These are phyloP conservation scores for Populus alba DNA, from an alignment of 345 rosid species.

Conservation along the genomic window DNA sequence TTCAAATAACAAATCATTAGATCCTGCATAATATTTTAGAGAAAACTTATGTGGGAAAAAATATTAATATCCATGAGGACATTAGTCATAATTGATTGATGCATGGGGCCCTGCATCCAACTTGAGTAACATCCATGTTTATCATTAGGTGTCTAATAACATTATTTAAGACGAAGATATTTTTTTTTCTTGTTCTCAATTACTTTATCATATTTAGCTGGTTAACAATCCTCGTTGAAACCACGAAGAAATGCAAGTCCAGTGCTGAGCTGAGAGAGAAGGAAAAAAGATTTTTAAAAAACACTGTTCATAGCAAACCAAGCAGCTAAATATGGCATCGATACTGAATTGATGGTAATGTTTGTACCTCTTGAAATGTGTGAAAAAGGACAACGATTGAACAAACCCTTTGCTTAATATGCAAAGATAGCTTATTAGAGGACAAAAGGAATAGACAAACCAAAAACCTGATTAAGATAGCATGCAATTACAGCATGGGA, in stretches of 20 bases:
- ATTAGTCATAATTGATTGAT: background rate
- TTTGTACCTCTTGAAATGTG: too few species aligned
- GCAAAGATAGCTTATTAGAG: background rate
- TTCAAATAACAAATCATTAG: conserved; percentile 1
- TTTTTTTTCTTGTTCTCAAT: background rate
- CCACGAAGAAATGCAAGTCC: background rate
- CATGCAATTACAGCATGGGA: background rate
- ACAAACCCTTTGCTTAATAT: background rate
- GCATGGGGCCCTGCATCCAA: background rate
- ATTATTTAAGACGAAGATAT: too few species aligned
- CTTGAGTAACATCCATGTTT: background rate
- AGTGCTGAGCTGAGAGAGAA: background rate
- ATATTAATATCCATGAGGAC: background rate
- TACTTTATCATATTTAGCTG: background rate
- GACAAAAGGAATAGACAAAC: background rate
- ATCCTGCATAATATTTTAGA: background rate
- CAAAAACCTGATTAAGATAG: background rate
- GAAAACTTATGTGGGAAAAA: background rate
- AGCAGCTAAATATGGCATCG: background rate
- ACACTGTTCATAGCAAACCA: background rate
- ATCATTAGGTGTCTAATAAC: too few species aligned
- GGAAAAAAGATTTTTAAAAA: background rate
- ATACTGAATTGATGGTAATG: too few species aligned
- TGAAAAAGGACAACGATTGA: too few species aligned
- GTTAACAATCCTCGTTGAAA: background rate